These are phyloP conservation scores for Coemansia sp. DNA, from an alignment of 192 early-diverging fungal species.

Conservation along the genomic window DNA sequence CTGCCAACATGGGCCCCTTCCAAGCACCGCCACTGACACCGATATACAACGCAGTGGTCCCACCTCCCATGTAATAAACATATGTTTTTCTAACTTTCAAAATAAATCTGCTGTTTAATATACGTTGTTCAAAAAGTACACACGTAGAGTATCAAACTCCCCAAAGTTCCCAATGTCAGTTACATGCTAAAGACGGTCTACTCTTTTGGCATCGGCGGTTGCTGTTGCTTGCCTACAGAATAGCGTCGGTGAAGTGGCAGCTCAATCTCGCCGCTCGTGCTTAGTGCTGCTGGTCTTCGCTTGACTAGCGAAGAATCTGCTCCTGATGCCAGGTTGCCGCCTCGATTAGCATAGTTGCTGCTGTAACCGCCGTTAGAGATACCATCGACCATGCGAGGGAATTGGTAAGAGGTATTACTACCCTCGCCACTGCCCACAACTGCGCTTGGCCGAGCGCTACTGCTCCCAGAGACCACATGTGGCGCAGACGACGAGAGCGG, in stretches of 20 bases:
- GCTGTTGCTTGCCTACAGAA: slow-evolving; percentile 3
- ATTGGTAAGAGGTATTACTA: slow-evolving; percentile 18
- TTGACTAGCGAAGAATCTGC: slow-evolving; percentile 33
- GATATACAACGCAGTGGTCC: slow-evolving; percentile 34
- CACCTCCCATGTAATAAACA: slow-evolving; percentile 12
- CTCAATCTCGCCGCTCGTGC: slow-evolving; percentile 26
- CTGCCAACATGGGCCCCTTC: slow-evolving; percentile 17
- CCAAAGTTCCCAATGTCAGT: neutral
- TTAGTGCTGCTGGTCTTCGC: slow-evolving; percentile 30
- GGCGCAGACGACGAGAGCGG: slow-evolving; percentile 1
- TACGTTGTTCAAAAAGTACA: neutral
- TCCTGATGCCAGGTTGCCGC: neutral
- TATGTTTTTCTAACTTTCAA: neutral
- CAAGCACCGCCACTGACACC: slow-evolving; percentile 26
- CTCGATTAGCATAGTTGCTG: slow-evolving; percentile 12
- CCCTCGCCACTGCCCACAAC: slow-evolving; percentile 9
- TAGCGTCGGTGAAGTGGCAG: slow-evolving; percentile 28
- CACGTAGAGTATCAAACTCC: neutral
- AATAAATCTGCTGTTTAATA: neutral
- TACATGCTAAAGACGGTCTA: neutral
- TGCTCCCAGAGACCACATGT: neutral
- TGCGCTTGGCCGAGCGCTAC: slow-evolving; percentile 7
- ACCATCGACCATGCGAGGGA: slow-evolving; percentile 15
- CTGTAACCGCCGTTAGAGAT: slow-evolving; percentile 13
- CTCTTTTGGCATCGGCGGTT: neutral